A percentile compares a stretch with the other conserved stretches of the same genome.
Evolutionary conservation across 768 basidiomycete species (phyloP).

Genomic region (Russula abietina): DNA sequence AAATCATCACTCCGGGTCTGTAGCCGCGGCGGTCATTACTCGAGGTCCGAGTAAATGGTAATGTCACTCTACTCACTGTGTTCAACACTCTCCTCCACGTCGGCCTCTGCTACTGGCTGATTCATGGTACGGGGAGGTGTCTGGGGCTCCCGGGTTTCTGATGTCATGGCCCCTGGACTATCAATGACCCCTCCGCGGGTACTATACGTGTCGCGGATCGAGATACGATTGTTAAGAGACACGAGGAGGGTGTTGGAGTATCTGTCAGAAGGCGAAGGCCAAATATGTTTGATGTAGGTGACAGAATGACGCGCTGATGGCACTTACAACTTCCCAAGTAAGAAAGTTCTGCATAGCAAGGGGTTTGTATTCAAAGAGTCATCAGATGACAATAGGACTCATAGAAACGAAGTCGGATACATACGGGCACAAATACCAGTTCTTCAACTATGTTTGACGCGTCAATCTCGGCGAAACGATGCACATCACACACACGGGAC

Average conservation of each 20-base stretch:
- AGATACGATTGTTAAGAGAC: conserved; percentile 24
- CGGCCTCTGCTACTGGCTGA: not conserved
- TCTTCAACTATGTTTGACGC: not conserved
- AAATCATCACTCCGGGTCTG: not conserved
- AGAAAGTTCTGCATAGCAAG: not conserved
- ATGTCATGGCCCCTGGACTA: not conserved
- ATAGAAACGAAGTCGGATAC: not conserved
- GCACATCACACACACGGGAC: not conserved
- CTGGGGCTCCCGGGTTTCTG: not conserved
- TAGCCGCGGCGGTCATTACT: not conserved
- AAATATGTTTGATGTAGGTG: too few species aligned
- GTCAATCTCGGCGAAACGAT: not conserved
- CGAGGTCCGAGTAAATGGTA: not conserved
- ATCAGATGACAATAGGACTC: not conserved
- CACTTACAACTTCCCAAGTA: conserved; percentile 19
- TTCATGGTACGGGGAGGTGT: not conserved
- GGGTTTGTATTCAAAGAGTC: not conserved
- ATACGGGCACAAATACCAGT: conserved; percentile 15
- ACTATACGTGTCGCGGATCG: not conserved
- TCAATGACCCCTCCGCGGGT: not conserved
- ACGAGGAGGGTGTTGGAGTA: conserved; percentile 29
- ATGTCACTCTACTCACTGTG: not conserved
- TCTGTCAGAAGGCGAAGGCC: not conserved
- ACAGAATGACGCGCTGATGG: not conserved
- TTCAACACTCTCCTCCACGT: not conserved